Evolutionary conservation across 1,139 yeast species (phyloP).

Genomic region (Suhomyces anneliseae): DNA sequence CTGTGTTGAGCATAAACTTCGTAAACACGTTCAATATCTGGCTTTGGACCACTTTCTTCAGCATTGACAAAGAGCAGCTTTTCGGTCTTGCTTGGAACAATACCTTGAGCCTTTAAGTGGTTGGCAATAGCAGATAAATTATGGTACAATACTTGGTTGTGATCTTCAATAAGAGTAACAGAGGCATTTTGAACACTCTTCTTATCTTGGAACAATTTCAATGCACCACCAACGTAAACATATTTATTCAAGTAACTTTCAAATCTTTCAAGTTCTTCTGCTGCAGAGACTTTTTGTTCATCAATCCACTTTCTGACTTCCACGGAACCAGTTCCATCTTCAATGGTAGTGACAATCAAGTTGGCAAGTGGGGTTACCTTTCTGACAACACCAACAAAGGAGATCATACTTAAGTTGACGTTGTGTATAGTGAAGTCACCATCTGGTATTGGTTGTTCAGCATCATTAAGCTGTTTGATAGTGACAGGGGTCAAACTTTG

Average conservation of each 20-base stretch:
- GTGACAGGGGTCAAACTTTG: slow-evolving; percentile 75
- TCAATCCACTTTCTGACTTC: slow-evolving; percentile 74
- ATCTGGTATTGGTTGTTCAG: slow-evolving; percentile 67
- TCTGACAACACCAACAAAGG: slow-evolving; percentile 66
- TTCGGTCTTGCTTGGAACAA: slow-evolving; percentile 16
- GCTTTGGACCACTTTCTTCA: slow-evolving; percentile 19
- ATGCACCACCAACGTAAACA: slow-evolving; percentile 69
- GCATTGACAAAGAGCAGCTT: slow-evolving; percentile 19
- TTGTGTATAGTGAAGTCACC: slow-evolving; percentile 72
- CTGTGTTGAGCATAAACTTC: slow-evolving; percentile 52
- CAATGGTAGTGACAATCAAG: slow-evolving; percentile 57
- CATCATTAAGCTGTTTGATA: slow-evolving; percentile 71
- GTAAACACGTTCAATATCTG: slow-evolving; percentile 45
- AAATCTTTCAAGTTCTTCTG: slow-evolving; percentile 34
- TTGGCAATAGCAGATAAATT: slow-evolving; percentile 68
- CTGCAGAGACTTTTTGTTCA: slow-evolving; percentile 40
- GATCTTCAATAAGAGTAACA: slow-evolving; percentile 61
- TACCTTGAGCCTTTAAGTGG: slow-evolving; percentile 56
- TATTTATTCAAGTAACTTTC: slow-evolving; percentile 42
- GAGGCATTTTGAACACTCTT: slow-evolving; percentile 66
- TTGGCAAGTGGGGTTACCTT: slow-evolving; percentile 57
- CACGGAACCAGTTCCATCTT: slow-evolving; percentile 82
- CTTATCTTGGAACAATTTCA: slow-evolving; percentile 69
- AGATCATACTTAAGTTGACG: slow-evolving; percentile 58
- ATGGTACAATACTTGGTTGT: slow-evolving; percentile 76